Base-by-base conservation (phyloP, 805 yeast species). In the Grigorovia transvaalensis region DNA sequence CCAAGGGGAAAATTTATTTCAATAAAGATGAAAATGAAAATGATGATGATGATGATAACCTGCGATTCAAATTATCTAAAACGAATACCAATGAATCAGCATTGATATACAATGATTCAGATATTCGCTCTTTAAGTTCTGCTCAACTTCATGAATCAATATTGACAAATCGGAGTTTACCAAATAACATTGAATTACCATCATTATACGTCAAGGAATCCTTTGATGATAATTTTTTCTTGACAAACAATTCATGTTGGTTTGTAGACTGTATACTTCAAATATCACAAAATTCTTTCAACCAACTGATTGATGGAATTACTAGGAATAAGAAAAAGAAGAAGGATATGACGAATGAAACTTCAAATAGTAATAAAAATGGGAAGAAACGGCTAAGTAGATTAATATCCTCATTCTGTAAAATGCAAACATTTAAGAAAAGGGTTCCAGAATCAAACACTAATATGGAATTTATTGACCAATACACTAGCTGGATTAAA, bases 121-220 rank as follows among this genome's bases (percentile, higher is more conserved):
- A 38, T 15, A 2, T 38, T 13, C 8, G 3, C 9, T 38, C 42
- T 13, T 12, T 15, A 18, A 38, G 15, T 2, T 38, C 42, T 9
- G 8, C 3, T 38, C n/a, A 13, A n/a, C n/a, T 13, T 15, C 17
- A 15, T 38, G 9, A n/a, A 38, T 13, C 42, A 9, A 4, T 38
- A n/a, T 3, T 38, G 6, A 56, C 65, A 0, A 59, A 62, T 49
- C 60, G 64, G 60, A 59, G 58, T 44, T 59, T 56, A 50, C 65
- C 59, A 50, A 57, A 61, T 45, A 56, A 59, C 40, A 46, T 59
- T 17, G 59, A 62, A 2, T 48, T 65, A 23, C 59, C 60, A 13
- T 46, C 38, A 27, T 52, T 66, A 17, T 66, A 61, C 48, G 27
- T 46, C 19, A 55, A 54, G n/a, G 69, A 65, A 51, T 29, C 54